phyloP scores from a whole-genome alignment of 2,329 filamentous ascomycete genomes.

The Magnaporthiopsis rhizophila region DNA sequence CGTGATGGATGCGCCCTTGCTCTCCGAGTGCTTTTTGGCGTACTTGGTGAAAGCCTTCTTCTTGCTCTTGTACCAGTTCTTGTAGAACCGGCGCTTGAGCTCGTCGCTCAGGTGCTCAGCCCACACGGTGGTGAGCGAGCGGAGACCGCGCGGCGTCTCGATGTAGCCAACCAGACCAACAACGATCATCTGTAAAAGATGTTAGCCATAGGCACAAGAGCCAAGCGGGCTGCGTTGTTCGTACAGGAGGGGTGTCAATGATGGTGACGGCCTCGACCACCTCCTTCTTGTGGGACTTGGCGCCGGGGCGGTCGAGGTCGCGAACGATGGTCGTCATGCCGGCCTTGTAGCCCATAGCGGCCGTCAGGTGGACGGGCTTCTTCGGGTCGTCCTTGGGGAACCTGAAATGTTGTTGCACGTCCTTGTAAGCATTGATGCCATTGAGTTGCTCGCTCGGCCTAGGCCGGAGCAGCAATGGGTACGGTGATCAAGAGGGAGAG shows the following conservation, averaged over 20 bases:
- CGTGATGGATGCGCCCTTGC: conserved; percentile 80
- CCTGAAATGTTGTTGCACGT: conserved; percentile 34
- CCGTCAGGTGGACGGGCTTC: conserved; percentile 98
- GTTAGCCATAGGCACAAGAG: conserved; percentile 64
- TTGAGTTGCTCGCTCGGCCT: conserved; percentile 16
- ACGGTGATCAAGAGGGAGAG: background rate
- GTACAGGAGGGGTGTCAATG: conserved; percentile 92
- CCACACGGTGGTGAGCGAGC: conserved; percentile 99
- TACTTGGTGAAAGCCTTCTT: conserved; percentile 99
- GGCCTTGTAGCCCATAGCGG: conserved; percentile 99
- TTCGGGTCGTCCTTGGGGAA: conserved; percentile 99
- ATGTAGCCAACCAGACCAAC: conserved; percentile 99
- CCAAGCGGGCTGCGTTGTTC: conserved; percentile 77
- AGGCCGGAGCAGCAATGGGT: conserved; percentile 1
- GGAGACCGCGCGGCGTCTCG: conserved; percentile 98
- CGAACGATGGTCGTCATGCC: conserved; percentile 99
- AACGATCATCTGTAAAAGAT: conserved; percentile 86
- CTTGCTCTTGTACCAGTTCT: conserved; percentile 99
- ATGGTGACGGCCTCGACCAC: conserved; percentile 81
- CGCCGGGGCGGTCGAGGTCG: conserved; percentile 96
- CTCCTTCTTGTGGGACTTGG: conserved; percentile 99
- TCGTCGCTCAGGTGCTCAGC: conserved; percentile 98
- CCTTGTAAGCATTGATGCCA: conserved; percentile 17
- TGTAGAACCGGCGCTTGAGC: conserved; percentile 99
- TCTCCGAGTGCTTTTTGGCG: conserved; percentile 99